Evolutionary conservation across 2,329 filamentous ascomycete species (phyloP), one percentile per base, ranked within the genome.

Genomic region (Dothideomycetidae sp.): DNA sequence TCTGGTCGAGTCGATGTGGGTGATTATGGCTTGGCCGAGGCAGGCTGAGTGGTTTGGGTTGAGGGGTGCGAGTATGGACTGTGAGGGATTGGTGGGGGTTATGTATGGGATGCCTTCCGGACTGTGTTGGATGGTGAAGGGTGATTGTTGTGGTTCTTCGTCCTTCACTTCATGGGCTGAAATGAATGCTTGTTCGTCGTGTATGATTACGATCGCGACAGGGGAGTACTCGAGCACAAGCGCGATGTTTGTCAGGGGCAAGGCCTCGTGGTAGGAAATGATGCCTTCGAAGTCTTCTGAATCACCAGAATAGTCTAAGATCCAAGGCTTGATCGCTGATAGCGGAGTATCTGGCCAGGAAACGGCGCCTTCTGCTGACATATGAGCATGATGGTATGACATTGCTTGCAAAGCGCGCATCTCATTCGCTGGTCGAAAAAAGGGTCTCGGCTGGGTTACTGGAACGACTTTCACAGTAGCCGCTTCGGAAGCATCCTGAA

Each of bases 351-450:
- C 42, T 36, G 67, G 59, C 70, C 75, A 81, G 31, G 51, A 54
- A 13, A 56, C 33, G 37, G 45, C 42, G 44, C 29, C 35, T 42
- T 47, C 34, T 29, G 47, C 45, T 14, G 21, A 26, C n/a, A 7
- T 26, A 26, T n/a, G n/a, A 7, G 21, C 21, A 26, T 26, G 21
- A 26, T 26, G 21, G 48, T 86, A 88, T 0, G 80, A 77, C 67
- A 84, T 76, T n/a, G 68, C 73, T 47, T 85, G 79, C 78, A 88
- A 84, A 4, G 70, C 68, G 35, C 79, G 64, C 2, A 82, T 56
- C 43, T 86, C 75, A 0, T 71, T 66, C 0, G 78, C 68, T 7
- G 75, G 80, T 26, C 76, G 64, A 3, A 68, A 60, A 1, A 64
- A 64, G 29, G 63, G 63, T 29, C 73, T 68, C n/a, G 64, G 64